These are phyloP conservation scores for Aspergillus ochraceoroseus DNA, from an alignment of 2,329 filamentous ascomycete genomes.

Conservation along the genomic window DNA sequence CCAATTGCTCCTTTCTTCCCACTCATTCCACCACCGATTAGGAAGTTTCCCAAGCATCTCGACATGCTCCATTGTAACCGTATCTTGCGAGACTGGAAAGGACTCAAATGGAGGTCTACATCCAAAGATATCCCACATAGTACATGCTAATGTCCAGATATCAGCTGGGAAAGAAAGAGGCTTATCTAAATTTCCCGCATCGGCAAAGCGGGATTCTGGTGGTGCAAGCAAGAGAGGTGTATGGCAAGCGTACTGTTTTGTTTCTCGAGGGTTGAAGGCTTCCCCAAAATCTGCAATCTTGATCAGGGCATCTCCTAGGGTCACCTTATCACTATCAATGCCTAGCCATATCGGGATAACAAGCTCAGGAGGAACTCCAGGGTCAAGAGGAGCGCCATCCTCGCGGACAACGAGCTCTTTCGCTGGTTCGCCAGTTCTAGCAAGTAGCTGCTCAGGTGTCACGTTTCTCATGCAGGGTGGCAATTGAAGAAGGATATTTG, in stretches of 20 bases:
- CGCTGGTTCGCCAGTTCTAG: constrained; percentile 13
- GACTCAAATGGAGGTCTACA: constrained; percentile 23
- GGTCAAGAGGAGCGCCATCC: constrained; percentile 18
- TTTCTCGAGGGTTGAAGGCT: constrained; percentile 17
- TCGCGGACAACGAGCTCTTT: constrained; percentile 18
- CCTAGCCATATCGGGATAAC: constrained; percentile 23
- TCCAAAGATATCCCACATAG: constrained; percentile 34
- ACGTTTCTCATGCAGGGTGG: constrained; percentile 16
- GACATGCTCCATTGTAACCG: constrained; percentile 25
- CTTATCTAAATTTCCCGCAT: constrained; percentile 18
- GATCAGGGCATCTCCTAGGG: constrained; percentile 18
- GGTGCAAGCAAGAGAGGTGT: constrained; percentile 22
- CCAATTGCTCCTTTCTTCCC: constrained; percentile 19
- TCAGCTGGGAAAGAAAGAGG: constrained; percentile 33
- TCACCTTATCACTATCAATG: constrained; percentile 19
- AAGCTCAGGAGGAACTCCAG: constrained; percentile 18
- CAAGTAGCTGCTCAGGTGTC: constrained; percentile 18
- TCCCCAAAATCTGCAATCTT: constrained; percentile 25
- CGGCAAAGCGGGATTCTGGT: constrained; percentile 32
- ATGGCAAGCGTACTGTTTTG: constrained; percentile 13
- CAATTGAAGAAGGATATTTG: constrained; percentile 22
- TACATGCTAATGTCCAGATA: constrained; percentile 26
- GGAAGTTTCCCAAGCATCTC: constrained; percentile 26
- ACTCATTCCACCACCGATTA: constrained; percentile 22
- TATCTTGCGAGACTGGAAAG: constrained; percentile 19